Base-by-base conservation (phyloP, 2,329 filamentous ascomycete species). In the Magnaporthiopsis rhizophila region DNA sequence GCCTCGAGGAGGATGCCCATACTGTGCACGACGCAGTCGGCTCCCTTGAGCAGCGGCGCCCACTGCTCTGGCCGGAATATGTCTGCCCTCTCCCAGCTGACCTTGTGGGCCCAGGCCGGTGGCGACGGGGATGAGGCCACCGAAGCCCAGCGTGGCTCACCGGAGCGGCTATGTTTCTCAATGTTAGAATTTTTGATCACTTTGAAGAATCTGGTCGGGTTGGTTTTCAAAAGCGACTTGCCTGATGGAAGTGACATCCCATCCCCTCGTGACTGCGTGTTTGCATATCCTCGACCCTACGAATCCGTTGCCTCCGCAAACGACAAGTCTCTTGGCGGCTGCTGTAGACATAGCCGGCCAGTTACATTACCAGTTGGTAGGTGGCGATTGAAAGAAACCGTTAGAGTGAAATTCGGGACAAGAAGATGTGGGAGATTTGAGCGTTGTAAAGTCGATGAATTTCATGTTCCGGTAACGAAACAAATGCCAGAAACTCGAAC, bases 1-100 rank as follows among this genome's bases (percentile, higher is more conserved):
- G 93, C 92, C 80, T 99, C 95, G 12, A 99, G 85, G 24, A 99
- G 83, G 71, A 99, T 97, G 12, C 95, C 95, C 89, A 98, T 93
- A 72, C 85, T 92, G 81, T 99, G 95, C 60, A 99, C 89, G 32
- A 98, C 93, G 65, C 88, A 93, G 74, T 92, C 86, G 66, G 92
- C 91, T 65, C 85, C 86, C 69, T 86, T 84, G 67, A 99, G 85
- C 61, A 94, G 85, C 0, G 88, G 80, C 11, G 84, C 85, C 78
- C 97, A 99, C 24, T 90, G 90, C 0, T 84, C 80, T 0, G 95
- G 94, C 66, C 89, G 86, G 67, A 99, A 85, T 69, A 98, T 89
- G 77, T 98, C 91, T 71, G 89, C 94, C 68, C 88, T 88, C 69
- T 92, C 89, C 95, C 95, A 98, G 67, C 86, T 84, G 6, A 99